Base-by-base conservation (phyloP, 2,329 filamentous ascomycete genomes). In the Diplodia corticola region DNA sequence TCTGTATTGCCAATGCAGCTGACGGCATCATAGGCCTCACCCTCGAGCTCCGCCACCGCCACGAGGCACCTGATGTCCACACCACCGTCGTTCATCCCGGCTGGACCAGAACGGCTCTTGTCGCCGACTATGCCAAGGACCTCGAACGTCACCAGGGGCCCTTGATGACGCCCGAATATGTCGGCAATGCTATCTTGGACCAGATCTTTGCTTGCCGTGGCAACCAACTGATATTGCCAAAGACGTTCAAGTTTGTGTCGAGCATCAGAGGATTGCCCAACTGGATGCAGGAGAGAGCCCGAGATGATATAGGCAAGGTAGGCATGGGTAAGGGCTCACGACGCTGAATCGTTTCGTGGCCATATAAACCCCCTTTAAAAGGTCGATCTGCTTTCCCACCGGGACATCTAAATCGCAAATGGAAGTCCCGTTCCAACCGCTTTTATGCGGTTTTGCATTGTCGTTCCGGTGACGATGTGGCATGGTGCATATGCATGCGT, bases 201-300 rank as follows among this genome's bases (percentile, higher is more conserved):
- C 78, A 80, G 69, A 74, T 83, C 15, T 59, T 80, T 48, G 75
- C 71, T 30, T 76, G 77, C 20, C 70, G 71, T 7, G 76, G 80
- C 12, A 77, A 75, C 7, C 80, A 82, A 69, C 68, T 82, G 5
- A 74, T 81, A 51, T 46, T 82, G 35, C 78, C 78, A 66, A 12
- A 30, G 13, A 33, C 48, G 10, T 20, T 64, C 51, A 69, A 1
- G 69, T 48, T 54, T 75, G 15, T 69, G 1, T 72, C 76, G 4
- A 72, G 71, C 7, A 68, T 84, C 37, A 75, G 82, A 64, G 81
- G 76, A 0, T 79, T 78, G 74, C 82, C 82, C 1, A 77, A 76
- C 46, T 85, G 83, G 82, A 30, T 83, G 64, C 82, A 84, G 70
- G 81, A 84, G 70, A 44, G 49, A 3, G 3, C 74, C 1, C 67